phyloP scores from a whole-genome alignment of 1,139 yeast species.

The Blastobotrys proliferans region DNA sequence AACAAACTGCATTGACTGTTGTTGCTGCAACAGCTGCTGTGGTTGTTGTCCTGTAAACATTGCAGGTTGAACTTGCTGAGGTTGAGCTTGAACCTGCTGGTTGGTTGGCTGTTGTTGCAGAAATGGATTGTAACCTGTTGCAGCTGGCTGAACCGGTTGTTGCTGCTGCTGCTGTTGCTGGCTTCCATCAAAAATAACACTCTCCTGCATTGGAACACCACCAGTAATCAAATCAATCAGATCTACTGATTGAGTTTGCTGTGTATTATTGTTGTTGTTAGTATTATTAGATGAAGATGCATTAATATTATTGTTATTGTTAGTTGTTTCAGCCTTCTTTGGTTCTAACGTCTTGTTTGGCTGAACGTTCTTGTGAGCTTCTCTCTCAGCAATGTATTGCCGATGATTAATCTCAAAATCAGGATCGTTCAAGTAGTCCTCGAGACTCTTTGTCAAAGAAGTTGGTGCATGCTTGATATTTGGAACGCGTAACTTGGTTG shows the following conservation, averaged over 20 bases:
- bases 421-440: slow-evolving; percentile 85
- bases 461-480: slow-evolving; percentile 97
- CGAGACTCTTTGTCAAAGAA: slow-evolving; percentile 78
- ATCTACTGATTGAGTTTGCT: slow-evolving; percentile 8
- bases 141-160: slow-evolving; percentile 18
- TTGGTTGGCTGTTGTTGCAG: slow-evolving; percentile 15
- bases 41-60: slow-evolving; percentile 10
- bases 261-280: background rate
- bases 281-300: background rate
- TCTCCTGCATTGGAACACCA: slow-evolving; percentile 16
- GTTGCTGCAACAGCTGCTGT: slow-evolving; percentile 10
- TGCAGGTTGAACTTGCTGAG: slow-evolving; percentile 17
- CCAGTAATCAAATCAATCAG: slow-evolving; percentile 15
- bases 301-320: background rate
- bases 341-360: slow-evolving; percentile 12
- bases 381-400: slow-evolving; percentile 68
- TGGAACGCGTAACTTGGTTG: slow-evolving; percentile 88
- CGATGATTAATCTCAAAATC: slow-evolving; percentile 75
- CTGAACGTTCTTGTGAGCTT: slow-evolving; percentile 33
- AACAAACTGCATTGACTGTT: slow-evolving; percentile 3
- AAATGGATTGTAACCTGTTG: slow-evolving; percentile 21
- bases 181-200: slow-evolving; percentile 9
- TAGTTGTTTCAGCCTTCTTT: background rate
- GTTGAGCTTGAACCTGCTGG: slow-evolving; percentile 13
- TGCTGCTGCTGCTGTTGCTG: slow-evolving; percentile 8